These are phyloP conservation scores for Geosmithia morbida DNA, from an alignment of 2,329 filamentous ascomycete species.

Conservation along the genomic window DNA sequence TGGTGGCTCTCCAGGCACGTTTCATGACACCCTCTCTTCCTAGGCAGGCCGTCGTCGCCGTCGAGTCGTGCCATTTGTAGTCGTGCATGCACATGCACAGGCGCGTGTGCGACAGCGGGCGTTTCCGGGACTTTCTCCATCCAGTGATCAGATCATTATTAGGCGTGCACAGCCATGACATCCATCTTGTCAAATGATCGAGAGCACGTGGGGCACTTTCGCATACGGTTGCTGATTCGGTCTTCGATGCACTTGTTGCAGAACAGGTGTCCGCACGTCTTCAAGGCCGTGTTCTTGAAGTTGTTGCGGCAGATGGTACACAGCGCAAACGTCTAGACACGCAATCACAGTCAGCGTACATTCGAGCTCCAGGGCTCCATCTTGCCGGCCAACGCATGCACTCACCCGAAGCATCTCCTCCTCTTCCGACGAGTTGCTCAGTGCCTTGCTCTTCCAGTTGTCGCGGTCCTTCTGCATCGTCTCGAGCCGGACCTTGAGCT, in stretches of 20 bases:
- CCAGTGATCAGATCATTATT: not conserved
- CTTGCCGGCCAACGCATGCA: slow-evolving; percentile 8
- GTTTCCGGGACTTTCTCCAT: not conserved
- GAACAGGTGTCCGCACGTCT: slow-evolving; percentile 90
- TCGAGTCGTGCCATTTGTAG: slow-evolving; percentile 6
- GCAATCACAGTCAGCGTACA: slow-evolving; percentile 8
- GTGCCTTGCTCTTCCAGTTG: slow-evolving; percentile 68
- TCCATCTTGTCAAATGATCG: slow-evolving; percentile 85
- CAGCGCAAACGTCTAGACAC: slow-evolving; percentile 29
- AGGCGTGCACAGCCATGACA: slow-evolving; percentile 55
- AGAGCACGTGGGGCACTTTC: slow-evolving; percentile 91
- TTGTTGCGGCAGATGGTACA: slow-evolving; percentile 88
- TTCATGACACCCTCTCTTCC: too few relatives aligned
- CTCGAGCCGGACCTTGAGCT: slow-evolving; percentile 61
- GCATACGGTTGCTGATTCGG: slow-evolving; percentile 73
- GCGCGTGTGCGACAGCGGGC: too few relatives aligned
- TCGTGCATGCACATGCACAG: slow-evolving; percentile 9
- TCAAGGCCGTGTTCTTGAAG: slow-evolving; percentile 88
- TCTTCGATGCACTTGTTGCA: slow-evolving; percentile 85
- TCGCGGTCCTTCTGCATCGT: slow-evolving; percentile 73
- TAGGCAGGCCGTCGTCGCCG: not conserved
- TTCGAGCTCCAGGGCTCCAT: not conserved
- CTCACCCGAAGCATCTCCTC: slow-evolving; percentile 78
- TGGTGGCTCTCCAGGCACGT: too few relatives aligned
- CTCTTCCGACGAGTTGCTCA: slow-evolving; percentile 68